Evolutionary conservation across 2,329 filamentous ascomycete genomes (phyloP).

Genomic region (Fusarium humuli): DNA sequence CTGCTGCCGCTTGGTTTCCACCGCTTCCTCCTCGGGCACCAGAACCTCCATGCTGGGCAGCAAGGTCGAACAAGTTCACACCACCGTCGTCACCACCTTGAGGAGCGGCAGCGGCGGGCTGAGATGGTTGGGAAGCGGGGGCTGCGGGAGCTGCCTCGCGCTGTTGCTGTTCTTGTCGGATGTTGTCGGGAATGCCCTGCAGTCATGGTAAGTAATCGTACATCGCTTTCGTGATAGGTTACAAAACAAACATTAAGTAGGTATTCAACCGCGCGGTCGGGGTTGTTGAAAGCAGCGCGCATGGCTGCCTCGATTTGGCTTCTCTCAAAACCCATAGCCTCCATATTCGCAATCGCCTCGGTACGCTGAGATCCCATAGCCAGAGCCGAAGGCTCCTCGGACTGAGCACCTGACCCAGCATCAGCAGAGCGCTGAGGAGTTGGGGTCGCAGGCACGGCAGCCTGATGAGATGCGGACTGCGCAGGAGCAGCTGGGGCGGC

Average conservation of each 20-base stretch:
- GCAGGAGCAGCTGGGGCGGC: slow-evolving; percentile 60
- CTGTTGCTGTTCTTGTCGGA: slow-evolving; percentile 76
- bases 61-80: slow-evolving; percentile 93
- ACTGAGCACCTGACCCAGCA: slow-evolving; percentile 56
- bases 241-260: slow-evolving; percentile 77
- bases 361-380: slow-evolving; percentile 86
- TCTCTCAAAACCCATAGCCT: slow-evolving; percentile 94
- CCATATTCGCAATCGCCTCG: slow-evolving; percentile 90
- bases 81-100: slow-evolving; percentile 69
- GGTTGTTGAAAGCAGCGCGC: slow-evolving; percentile 96
- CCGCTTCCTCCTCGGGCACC: slow-evolving; percentile 58
- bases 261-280: slow-evolving; percentile 96
- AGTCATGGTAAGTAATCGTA: slow-evolving; percentile 18
- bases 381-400: slow-evolving; percentile 76
- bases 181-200: slow-evolving; percentile 89
- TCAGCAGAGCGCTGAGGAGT: slow-evolving; percentile 62
- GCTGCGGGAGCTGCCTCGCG: slow-evolving; percentile 51
- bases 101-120: slow-evolving; percentile 53
- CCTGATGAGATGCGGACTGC: slow-evolving; percentile 59
- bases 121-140: slow-evolving; percentile 55
- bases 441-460: slow-evolving; percentile 64
- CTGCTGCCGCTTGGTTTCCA: slow-evolving; percentile 56
- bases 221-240: not conserved
- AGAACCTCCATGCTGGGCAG: slow-evolving; percentile 76
- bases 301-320: slow-evolving; percentile 91